Conservation (phyloP, 164 flowering plant genomes). For the Liquidambar formosana region DNA sequence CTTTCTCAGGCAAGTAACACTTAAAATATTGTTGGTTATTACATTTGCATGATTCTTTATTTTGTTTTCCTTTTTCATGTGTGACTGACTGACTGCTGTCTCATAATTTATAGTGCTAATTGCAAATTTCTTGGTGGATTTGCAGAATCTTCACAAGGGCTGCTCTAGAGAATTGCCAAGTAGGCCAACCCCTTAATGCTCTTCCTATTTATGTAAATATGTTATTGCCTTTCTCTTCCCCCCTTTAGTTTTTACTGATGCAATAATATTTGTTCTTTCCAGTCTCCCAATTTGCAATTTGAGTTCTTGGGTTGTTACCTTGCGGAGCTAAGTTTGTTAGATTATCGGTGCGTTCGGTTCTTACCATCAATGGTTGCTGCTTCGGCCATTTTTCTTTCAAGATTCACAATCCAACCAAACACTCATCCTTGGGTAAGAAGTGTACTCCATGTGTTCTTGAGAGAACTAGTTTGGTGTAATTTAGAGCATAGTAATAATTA, state of each 20-base stretch:
- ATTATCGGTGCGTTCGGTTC: constrained; percentile 54
- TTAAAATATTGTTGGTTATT: background rate
- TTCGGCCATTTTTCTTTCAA: constrained; percentile 42
- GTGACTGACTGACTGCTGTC: background rate
- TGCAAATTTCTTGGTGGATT: background rate
- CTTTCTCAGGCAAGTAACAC: constrained; percentile 54
- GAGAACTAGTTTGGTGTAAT: background rate
- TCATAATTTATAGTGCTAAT: background rate
- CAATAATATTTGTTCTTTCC: too few relatives aligned
- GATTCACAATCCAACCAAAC: constrained; percentile 49
- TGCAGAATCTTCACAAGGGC: too few relatives aligned
- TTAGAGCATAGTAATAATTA: background rate
- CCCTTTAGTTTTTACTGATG: too few relatives aligned
- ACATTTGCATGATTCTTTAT: background rate
- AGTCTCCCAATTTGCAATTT: background rate
- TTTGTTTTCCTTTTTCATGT: background rate
- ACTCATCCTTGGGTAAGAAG: constrained; percentile 70
- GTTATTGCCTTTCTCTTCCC: too few relatives aligned
- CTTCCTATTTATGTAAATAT: too few relatives aligned
- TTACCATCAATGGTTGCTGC: constrained; percentile 73
- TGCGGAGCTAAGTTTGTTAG: constrained; percentile 69
- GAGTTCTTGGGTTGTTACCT: constrained; percentile 65
- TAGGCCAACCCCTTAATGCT: too few relatives aligned
- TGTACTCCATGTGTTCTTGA: background rate
- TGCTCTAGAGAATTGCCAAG: too few relatives aligned